phyloP scores from a whole-genome alignment of 176 grass and related monocot genomes.

The Paspalum vaginatum region DNA sequence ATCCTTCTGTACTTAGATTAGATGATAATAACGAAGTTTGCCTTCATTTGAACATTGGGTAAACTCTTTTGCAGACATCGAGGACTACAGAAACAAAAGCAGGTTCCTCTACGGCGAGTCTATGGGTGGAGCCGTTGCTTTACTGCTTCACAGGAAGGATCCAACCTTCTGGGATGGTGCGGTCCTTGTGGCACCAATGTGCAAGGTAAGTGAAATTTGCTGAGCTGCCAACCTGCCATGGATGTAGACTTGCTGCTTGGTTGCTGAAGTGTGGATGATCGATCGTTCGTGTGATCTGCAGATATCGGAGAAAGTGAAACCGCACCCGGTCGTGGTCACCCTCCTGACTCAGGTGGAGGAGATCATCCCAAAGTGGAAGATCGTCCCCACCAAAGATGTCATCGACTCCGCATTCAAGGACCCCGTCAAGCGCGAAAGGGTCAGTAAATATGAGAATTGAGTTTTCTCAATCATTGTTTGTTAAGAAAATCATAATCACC shows the following conservation, averaged over 20 bases:
- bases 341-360: conserved; percentile 84
- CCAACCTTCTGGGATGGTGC: conserved; percentile 86
- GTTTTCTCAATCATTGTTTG: neutral
- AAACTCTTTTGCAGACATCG: conserved; percentile 28
- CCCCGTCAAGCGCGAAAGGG: conserved; percentile 78
- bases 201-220: conserved; percentile 60
- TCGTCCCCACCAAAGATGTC: conserved; percentile 86
- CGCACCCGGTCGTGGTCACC: conserved; percentile 68
- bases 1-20: neutral
- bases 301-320: conserved; percentile 93
- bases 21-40: neutral
- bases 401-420: conserved; percentile 91
- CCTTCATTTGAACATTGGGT: neutral
- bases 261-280: neutral
- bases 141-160: conserved; percentile 79
- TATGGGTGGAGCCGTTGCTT: conserved; percentile 79
- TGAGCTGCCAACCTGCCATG: neutral
- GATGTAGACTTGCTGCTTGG: neutral
- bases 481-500: neutral
- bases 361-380: conserved; percentile 94
- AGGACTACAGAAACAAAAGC: conserved; percentile 67
- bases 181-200: conserved; percentile 83
- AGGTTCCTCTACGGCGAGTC: conserved; percentile 93
- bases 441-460: neutral
- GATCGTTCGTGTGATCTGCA: neutral